Evolutionary conservation across 2,329 filamentous ascomycete genomes (phyloP).

Genomic region (Plectosphaerella plurivora): DNA sequence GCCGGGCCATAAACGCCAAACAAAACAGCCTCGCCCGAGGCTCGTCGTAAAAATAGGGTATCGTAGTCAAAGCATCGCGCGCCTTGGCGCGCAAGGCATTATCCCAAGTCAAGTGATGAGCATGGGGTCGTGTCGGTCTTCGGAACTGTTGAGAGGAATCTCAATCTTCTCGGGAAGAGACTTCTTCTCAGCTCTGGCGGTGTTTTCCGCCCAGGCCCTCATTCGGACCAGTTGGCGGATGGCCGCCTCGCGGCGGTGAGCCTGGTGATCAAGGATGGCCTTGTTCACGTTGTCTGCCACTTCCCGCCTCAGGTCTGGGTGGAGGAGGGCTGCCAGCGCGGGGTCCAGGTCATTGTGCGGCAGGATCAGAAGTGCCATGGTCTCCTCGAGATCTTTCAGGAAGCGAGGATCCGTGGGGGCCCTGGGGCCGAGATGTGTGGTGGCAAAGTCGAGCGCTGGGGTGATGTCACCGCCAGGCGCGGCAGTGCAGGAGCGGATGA

Average conservation of each 20-base stretch:
- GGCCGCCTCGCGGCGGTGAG: conserved; percentile 70
- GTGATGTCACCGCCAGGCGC: conserved; percentile 66
- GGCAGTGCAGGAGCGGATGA: conserved; percentile 74
- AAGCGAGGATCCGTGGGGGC: conserved; percentile 80
- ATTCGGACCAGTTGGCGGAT: conserved; percentile 78
- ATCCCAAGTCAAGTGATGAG: conserved; percentile 2
- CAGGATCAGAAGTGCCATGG: conserved; percentile 89
- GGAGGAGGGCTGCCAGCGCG: conserved; percentile 69
- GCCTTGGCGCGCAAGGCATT: too few relatives aligned
- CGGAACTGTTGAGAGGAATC: conserved; percentile 28
- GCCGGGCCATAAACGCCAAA: too few relatives aligned
- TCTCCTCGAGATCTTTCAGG: conserved; percentile 81
- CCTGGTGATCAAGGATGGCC: conserved; percentile 73
- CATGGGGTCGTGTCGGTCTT: conserved; percentile 12
- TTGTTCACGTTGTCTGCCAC: conserved; percentile 90
- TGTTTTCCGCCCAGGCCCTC: conserved; percentile 77
- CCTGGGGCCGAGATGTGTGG: conserved; percentile 78
- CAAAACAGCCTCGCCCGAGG: too few relatives aligned
- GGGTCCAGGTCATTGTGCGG: conserved; percentile 74
- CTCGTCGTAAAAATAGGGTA: too few relatives aligned
- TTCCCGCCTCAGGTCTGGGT: conserved; percentile 72
- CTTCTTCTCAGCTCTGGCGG: conserved; percentile 41
- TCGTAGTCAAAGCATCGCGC: too few relatives aligned
- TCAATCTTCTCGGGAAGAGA: conserved; percentile 34
- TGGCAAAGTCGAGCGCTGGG: conserved; percentile 82